Base-by-base conservation (phyloP, 257 asterid species). In the Solanum chmielewskii region DNA sequence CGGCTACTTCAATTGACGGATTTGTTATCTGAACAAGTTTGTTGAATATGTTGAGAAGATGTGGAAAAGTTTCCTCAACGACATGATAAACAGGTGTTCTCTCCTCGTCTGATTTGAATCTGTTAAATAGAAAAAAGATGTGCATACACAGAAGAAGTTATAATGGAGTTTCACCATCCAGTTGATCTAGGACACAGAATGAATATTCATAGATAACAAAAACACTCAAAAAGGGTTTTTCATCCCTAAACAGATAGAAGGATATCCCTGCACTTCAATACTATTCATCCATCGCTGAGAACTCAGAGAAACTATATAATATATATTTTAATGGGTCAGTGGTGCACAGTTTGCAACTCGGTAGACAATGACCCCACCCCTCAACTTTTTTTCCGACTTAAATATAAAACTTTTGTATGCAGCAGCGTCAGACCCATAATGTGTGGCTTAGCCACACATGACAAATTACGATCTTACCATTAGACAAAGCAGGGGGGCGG, bases 91-190 rank as follows among this genome's bases (percentile, higher is more conserved):
- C 95, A 3, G 99, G 99, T 29, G 92, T 37, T 92, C 99, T 95
- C 91, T 97, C 99, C 87, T 97, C 99, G 25, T 97, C 99, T 23
- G 99, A 97, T 92, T 97, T 97, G 93, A 97, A 97, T 96, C 99
- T 97, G 94, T 45, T 18, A 89, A 90, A 86, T 68, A 87, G 60
- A 81, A 89, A 86, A 13, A 60, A 13, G 29, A 45, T 25, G 68
- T 83, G 64, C 39, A 31, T 27, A 83, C 45, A 83, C 18, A 87
- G 64, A n/a, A 45, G 10, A 71, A 73, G 15, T 56, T 71, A 47
- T 52, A 74, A 8, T 29, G n/a, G 69, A 35, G 39, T 86, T 86
- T 31, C 69, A 81, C 66, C 69, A 81, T 31, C 45, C 69, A 31
- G 44, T 39, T 81, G 85, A 81, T 49, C 68, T 9, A 29, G 44